Conservation (phyloP, 306 rosid species). For the Cucurbita ficifolia region DNA sequence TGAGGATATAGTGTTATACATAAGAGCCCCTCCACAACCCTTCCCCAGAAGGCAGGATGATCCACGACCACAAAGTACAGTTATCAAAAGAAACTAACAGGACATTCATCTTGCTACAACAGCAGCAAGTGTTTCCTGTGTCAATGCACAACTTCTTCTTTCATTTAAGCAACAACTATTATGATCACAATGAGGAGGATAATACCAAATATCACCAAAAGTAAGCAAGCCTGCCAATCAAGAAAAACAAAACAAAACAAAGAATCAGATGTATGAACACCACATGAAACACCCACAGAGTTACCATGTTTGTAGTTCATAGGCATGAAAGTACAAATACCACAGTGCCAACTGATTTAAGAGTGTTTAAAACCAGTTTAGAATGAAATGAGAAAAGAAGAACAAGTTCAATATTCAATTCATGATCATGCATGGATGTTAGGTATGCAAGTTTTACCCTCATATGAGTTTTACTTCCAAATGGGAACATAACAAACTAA, state of each 20-base stretch:
- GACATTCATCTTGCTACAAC: background rate
- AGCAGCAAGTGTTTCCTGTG: background rate
- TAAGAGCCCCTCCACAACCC: background rate
- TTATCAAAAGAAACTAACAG: slow-evolving; percentile 4
- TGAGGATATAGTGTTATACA: background rate
- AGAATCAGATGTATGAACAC: background rate
- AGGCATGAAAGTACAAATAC: background rate
- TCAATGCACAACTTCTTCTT: background rate
- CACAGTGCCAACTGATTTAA: background rate
- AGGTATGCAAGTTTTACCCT: background rate
- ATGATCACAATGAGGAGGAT: slow-evolving; percentile 79
- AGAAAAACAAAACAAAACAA: background rate
- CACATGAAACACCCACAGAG: background rate
- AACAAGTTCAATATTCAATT: background rate
- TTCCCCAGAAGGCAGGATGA: background rate
- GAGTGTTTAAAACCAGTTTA: too few relatives aligned
- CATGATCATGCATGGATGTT: background rate
- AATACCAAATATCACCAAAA: slow-evolving; percentile 83
- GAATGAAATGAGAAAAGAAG: background rate
- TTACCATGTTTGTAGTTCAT: background rate
- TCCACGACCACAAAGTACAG: background rate
- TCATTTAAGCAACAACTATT: slow-evolving; percentile 59
- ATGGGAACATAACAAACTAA: background rate
- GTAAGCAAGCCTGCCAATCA: slow-evolving; percentile 59
- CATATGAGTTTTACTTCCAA: background rate